These are phyloP conservation scores for Aspergillus fumigatiaffinis DNA, from an alignment of 2,329 filamentous ascomycete species.

Conservation along the genomic window DNA sequence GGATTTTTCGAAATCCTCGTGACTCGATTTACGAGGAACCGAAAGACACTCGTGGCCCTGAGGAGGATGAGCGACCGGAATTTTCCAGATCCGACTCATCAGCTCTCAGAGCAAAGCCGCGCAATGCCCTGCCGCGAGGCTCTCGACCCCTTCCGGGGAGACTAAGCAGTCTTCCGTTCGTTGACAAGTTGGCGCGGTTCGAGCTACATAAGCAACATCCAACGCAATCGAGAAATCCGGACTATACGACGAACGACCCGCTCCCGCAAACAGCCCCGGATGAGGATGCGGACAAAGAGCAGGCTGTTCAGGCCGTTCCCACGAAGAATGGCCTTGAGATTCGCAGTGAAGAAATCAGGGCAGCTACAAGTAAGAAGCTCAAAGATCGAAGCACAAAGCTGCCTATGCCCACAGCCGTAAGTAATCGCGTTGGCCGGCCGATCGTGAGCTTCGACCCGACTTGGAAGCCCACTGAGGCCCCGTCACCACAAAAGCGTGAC, in stretches of 20 bases:
- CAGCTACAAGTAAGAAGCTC: slow-evolving; percentile 83
- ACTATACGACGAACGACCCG: slow-evolving; percentile 67
- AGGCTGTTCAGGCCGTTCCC: slow-evolving; percentile 50
- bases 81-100: slow-evolving; percentile 35
- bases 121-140: slow-evolving; percentile 57
- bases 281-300: slow-evolving; percentile 29
- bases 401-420: slow-evolving; percentile 85
- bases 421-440: slow-evolving; percentile 81
- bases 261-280: slow-evolving; percentile 26
- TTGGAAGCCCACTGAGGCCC: slow-evolving; percentile 61
- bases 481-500: slow-evolving; percentile 22
- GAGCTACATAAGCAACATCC: slow-evolving; percentile 85
- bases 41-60: slow-evolving; percentile 43
- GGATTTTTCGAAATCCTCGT: slow-evolving; percentile 56
- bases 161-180: slow-evolving; percentile 41
- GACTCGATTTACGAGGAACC: slow-evolving; percentile 83
- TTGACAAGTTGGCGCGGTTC: slow-evolving; percentile 49
- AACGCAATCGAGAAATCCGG: slow-evolving; percentile 74
- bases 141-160: slow-evolving; percentile 42
- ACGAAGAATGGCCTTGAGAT: slow-evolving; percentile 79
- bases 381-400: slow-evolving; percentile 83
- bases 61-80: slow-evolving; percentile 18
- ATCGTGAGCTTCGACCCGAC: slow-evolving; percentile 94
- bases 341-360: slow-evolving; percentile 78
- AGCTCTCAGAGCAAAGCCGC: slow-evolving; percentile 56